These are phyloP conservation scores for Sugiyamaella boreocaroliniensis DNA, from an alignment of 805 yeast genomes.

Conservation along the genomic window DNA sequence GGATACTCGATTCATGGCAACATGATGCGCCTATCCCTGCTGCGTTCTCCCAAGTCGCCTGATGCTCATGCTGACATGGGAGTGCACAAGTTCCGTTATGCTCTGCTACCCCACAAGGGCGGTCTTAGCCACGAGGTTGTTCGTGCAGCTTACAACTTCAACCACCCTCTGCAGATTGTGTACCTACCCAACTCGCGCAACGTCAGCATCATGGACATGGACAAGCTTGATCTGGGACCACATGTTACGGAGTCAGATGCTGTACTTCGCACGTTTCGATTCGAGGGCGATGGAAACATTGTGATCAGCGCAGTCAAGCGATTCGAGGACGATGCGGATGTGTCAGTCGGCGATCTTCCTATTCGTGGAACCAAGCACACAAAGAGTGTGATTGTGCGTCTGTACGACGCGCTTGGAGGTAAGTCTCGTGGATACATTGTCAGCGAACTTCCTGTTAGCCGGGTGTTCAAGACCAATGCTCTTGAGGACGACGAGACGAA, in stretches of 20 bases:
- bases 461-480: constrained; percentile 43
- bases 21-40: constrained; percentile 72
- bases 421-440: constrained; percentile 40
- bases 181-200: constrained; percentile 11
- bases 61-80: constrained; percentile 96
- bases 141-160: constrained; percentile 71
- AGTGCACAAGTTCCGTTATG: constrained; percentile 71
- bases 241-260: constrained; percentile 12
- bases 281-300: constrained; percentile 50
- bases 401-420: constrained; percentile 89
- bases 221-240: not conserved
- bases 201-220: not conserved
- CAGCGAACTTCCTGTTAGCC: constrained; percentile 38
- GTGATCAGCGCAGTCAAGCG: constrained; percentile 75
- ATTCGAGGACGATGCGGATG: constrained; percentile 70
- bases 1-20: constrained; percentile 96
- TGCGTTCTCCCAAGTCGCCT: constrained; percentile 91
- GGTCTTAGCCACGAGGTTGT: constrained; percentile 58
- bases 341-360: constrained; percentile 34
- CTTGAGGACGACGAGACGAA: constrained; percentile 36
- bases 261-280: constrained; percentile 28
- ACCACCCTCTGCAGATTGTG: constrained; percentile 40
- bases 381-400: constrained; percentile 57
- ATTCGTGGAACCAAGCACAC: constrained; percentile 37
- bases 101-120: constrained; percentile 77